Base-by-base conservation (phyloP, 768 basidiomycete species). In the Chiua virens region DNA sequence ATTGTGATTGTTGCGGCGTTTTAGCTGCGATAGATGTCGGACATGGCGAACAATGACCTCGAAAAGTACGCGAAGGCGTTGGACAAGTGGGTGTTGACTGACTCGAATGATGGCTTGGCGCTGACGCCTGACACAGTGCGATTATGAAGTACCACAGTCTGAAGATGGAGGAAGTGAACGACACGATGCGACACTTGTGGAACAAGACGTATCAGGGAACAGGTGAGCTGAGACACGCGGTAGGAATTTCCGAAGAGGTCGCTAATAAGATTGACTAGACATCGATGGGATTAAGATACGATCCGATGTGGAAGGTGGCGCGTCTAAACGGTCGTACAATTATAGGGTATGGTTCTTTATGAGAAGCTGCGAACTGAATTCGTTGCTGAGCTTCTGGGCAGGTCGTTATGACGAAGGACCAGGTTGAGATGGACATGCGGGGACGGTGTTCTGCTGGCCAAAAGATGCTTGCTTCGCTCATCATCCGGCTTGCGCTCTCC, bases 151-250 rank as follows among this genome's bases (percentile, higher is more conserved):
- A 98, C 63, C 97, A 99, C 64, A 75, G 85, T 14, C 78, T 97
- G 60, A 99, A 99, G 73, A 97, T 98, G 97, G 92, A 95, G 69
- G 97, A 99, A 75, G 94, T 99, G 61, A 99, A 99, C 63, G 94
- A 97, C 62, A 95, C 87, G 14, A 96, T 98, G 84, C 87, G 87
- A 42, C 92, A 97, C 63, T 69, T 98, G 4, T 99, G 97, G 97
- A 96, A 93, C 67, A 96, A 93, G 73, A 98, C 95, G 0, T 99
- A 99, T 71, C 96, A 98, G 68, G 96, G 96, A 59, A 98, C 95
- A 52, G 94, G 95, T 93, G 53, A 44, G 80, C 59, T 22, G 21
- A 37, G 20, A 43, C 28, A 30, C 28, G 28, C 28, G 0, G 22
- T 36, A 15, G 8, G 21, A 4, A 35, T 13, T 18, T 49, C 44